phyloP scores from a whole-genome alignment of 176 grass and related monocot genomes.

The Oryza meyeriana region DNA sequence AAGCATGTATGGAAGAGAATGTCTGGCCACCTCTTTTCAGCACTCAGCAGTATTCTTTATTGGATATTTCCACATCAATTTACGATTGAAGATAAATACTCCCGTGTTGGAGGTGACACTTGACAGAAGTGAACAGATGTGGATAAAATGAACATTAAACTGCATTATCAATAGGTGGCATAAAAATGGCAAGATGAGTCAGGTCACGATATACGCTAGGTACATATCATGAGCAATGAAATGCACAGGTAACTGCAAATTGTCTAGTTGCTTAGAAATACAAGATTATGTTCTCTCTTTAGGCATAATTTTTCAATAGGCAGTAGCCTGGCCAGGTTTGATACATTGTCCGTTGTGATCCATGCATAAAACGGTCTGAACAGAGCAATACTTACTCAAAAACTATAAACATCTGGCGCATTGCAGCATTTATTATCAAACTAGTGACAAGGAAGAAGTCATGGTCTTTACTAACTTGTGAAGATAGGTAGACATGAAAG shows the following conservation, averaged over 20 bases:
- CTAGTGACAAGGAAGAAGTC: not conserved
- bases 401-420: not conserved
- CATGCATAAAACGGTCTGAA: not conserved
- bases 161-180: not conserved
- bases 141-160: not conserved
- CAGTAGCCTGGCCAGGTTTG: not conserved
- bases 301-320: not conserved
- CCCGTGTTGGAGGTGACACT: not conserved
- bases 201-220: not conserved
- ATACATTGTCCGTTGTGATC: not conserved
- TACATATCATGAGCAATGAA: not conserved
- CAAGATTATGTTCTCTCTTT: not conserved
- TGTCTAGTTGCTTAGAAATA: not conserved
- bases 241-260: not conserved
- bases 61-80: not conserved
- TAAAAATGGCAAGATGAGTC: not conserved
- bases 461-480: not conserved
- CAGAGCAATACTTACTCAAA: not conserved
- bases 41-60: conserved; percentile 1
- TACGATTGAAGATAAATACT: not conserved
- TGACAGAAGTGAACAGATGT: not conserved
- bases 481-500: not conserved
- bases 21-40: not conserved
- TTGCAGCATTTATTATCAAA: not conserved
- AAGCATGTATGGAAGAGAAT: not conserved